Conservation (phyloP, 139 green algal genomes). For the Chlorella sp. region DNA sequence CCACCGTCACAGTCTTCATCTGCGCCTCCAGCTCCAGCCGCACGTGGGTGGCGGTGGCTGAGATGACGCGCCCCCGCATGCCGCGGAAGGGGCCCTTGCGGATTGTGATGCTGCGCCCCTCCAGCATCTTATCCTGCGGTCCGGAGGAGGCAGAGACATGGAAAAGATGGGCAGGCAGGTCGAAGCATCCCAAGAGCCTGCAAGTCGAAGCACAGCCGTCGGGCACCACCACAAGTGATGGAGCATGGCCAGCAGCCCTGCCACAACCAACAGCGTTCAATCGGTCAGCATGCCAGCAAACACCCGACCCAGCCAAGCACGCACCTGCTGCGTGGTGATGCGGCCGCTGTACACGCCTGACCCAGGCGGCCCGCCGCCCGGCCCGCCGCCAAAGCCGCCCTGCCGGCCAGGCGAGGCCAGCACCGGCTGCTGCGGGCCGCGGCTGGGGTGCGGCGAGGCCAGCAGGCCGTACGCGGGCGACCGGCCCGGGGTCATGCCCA, state of each 20-base stretch:
- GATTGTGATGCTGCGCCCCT: slow-evolving; percentile 65
- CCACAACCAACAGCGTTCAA: no score
- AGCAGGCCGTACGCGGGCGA: slow-evolving; percentile 29
- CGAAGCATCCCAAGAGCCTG: no score
- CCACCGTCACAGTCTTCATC: slow-evolving; percentile 83
- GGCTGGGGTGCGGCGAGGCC: slow-evolving; percentile 29
- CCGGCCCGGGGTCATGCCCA: slow-evolving; percentile 31
- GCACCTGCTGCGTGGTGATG: slow-evolving; percentile 33
- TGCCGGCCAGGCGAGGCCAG: slow-evolving; percentile 25
- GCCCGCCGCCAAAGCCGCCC: slow-evolving; percentile 18
- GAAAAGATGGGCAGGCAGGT: no score
- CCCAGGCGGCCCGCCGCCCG: slow-evolving; percentile 13
- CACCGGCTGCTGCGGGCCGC: slow-evolving; percentile 13
- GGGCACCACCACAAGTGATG: no score
- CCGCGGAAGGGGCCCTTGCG: slow-evolving; percentile 78
- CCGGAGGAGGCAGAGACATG: no score
- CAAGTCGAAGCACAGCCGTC: no score
- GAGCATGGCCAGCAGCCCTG: not conserved
- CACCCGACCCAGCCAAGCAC: no score
- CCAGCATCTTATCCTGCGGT: slow-evolving; percentile 63
- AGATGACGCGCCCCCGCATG: slow-evolving; percentile 85
- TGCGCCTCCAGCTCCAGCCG: slow-evolving; percentile 91
- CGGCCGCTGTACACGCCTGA: slow-evolving; percentile 36
- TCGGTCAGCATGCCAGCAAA: no score
- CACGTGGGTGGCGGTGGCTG: slow-evolving; percentile 84